phyloP scores from a whole-genome alignment of 768 basidiomycete genomes.

The Tylopilus felleus region DNA sequence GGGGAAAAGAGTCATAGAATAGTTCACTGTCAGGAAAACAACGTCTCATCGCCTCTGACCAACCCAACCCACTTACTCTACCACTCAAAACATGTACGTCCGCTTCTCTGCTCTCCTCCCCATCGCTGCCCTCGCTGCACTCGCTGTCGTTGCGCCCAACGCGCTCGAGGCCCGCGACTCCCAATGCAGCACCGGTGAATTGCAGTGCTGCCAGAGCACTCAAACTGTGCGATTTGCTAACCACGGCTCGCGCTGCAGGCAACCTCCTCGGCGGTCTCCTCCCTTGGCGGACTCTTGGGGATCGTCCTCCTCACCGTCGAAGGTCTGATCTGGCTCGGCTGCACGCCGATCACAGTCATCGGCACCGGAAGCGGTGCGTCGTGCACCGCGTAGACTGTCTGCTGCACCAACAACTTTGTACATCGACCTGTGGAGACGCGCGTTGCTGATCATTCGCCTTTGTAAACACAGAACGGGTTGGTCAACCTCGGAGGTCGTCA shows the following conservation, averaged over 20 bases:
- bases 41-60: not conserved
- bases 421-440: not conserved
- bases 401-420: not conserved
- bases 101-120: conserved; percentile 8
- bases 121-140: conserved; percentile 7
- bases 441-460: not conserved
- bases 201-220: conserved; percentile 10
- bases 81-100: conserved; percentile 2
- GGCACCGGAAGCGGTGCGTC: not conserved
- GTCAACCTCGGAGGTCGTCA: conserved; percentile 5
- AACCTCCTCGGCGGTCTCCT: not conserved
- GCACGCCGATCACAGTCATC: not conserved
- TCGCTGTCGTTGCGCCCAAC: conserved; percentile 8
- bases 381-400: not conserved
- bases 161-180: not conserved
- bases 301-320: not conserved
- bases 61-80: not conserved
- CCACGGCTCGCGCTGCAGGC: no score
- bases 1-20: not conserved
- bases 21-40: not conserved
- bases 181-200: conserved; percentile 11
- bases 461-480: conserved; percentile 8
- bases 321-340: conserved; percentile 1
- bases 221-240: not conserved
- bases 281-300: not conserved